Evolutionary conservation across 2,329 filamentous ascomycete species (phyloP), one percentile per base, ranked within the genome.

Genomic region (Fusarium napiforme): DNA sequence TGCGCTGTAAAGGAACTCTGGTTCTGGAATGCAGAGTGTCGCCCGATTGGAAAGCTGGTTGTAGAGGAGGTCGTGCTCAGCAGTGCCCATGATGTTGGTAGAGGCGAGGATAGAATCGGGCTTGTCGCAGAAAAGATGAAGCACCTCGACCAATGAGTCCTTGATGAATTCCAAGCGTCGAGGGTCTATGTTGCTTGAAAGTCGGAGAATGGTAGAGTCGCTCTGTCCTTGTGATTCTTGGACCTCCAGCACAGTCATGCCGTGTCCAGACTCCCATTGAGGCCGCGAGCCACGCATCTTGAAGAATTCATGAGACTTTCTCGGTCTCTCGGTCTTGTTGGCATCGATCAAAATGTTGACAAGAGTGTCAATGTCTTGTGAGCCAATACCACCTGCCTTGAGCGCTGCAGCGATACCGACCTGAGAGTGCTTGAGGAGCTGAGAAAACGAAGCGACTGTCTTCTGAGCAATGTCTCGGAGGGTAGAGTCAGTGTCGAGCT

Each of bases 381-480:
- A 16, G 19, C 45, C 46, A 58, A 59, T 16, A 49, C 45, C 43
- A 3, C 43, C 23, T 2, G 60, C 50, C 16, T 59, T 67, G 0
- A 64, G 60, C 3, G 64, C 78, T 67, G 18, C 73, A 50, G 40
- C 52, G 1, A 82, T 60, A 10, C 78, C 77, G 10, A 76, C 42
- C 15, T 80, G 68, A 30, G 77, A 80, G 45, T 81, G 76, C 47
- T 57, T 72, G 14, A 64, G 30, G 0, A 64, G 34, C 23, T 67
- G 60, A 9, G 64, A 37, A n/a, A 67, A 67, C 2, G 45, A 61
- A 4, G 40, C 30, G 1, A 64, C 19, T 4, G 64, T 37, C 19
- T 11, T 61, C 57, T 69, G 64, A 16, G 64, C 47, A 5, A 69
- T 9, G 5, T 76, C 64, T 19, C 64, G 50, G 14, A 88, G 49